Evolutionary conservation across 2,329 filamentous ascomycete genomes (phyloP).

Genomic region (Curvularia hawaiiensis): DNA sequence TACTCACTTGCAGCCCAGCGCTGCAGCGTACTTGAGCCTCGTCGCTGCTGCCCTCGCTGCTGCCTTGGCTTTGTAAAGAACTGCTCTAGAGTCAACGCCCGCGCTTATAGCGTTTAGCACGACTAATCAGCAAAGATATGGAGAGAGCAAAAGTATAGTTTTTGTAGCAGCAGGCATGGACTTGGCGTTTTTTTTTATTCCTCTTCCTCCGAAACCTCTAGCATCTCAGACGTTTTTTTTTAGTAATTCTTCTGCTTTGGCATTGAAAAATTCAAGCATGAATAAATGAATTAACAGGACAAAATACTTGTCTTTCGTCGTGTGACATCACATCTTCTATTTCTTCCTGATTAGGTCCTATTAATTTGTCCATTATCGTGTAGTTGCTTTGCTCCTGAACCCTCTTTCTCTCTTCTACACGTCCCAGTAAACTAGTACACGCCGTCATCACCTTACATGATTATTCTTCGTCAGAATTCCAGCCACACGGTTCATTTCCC

Average conservation of each 20-base stretch:
- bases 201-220: neutral
- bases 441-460: too few species aligned
- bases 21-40: slow-evolving; percentile 24
- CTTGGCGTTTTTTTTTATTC: neutral
- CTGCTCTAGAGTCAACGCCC: neutral
- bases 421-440: too few species aligned
- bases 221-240: neutral
- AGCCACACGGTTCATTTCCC: neutral
- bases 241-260: neutral
- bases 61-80: slow-evolving; percentile 20
- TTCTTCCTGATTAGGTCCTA: too few species aligned
- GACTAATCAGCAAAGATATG: neutral
- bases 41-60: slow-evolving; percentile 27
- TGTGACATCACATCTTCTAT: too few species aligned
- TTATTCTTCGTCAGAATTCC: too few species aligned
- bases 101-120: neutral
- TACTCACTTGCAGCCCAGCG: slow-evolving; percentile 15
- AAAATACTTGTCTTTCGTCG: too few species aligned
- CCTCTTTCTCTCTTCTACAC: too few species aligned
- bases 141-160: neutral
- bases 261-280: neutral
- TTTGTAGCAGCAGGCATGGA: neutral
- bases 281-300: too few species aligned
- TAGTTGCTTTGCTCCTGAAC: too few species aligned
- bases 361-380: too few species aligned